phyloP scores from a whole-genome alignment of 2,329 filamentous ascomycete species.

The Fusarium miscanthi region DNA sequence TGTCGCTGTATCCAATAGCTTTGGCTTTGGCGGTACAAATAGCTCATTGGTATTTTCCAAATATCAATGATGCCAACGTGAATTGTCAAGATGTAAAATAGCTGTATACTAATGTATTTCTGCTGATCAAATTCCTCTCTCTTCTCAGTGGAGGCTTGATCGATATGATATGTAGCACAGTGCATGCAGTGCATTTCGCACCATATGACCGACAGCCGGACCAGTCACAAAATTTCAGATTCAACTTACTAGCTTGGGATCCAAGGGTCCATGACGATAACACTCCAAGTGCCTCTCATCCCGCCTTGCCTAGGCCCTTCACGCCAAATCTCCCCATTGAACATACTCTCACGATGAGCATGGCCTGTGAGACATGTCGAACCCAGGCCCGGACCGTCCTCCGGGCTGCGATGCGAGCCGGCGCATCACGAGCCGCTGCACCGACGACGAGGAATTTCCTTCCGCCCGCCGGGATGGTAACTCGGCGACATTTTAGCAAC shows the following conservation, averaged over 20 bases:
- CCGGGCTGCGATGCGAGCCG: constrained; percentile 48
- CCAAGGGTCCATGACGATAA: constrained; percentile 46
- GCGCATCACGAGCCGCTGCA: constrained; percentile 43
- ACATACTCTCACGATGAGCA: constrained; percentile 17
- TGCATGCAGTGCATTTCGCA: constrained; percentile 11
- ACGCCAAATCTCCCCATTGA: not conserved
- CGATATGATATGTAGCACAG: constrained; percentile 10
- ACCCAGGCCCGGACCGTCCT: constrained; percentile 56
- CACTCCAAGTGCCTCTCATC: constrained; percentile 22
- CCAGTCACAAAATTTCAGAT: constrained; percentile 32
- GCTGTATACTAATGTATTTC: not conserved
- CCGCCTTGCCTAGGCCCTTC: constrained; percentile 10
- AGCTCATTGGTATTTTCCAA: constrained; percentile 82
- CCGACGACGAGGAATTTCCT: constrained; percentile 37
- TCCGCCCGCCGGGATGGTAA: constrained; percentile 18
- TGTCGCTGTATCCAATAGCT: constrained; percentile 91
- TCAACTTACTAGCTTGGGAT: not conserved
- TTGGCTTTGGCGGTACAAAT: constrained; percentile 98
- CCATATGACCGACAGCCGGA: constrained; percentile 13
- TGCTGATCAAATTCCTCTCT: not conserved
- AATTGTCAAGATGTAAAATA: not conserved
- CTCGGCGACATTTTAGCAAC: constrained; percentile 52
- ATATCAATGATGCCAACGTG: constrained; percentile 7
- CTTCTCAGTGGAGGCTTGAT: not conserved
- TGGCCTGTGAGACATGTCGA: constrained; percentile 63